Conservation (phyloP, 768 basidiomycete genomes). For the Lentinula sp. region DNA sequence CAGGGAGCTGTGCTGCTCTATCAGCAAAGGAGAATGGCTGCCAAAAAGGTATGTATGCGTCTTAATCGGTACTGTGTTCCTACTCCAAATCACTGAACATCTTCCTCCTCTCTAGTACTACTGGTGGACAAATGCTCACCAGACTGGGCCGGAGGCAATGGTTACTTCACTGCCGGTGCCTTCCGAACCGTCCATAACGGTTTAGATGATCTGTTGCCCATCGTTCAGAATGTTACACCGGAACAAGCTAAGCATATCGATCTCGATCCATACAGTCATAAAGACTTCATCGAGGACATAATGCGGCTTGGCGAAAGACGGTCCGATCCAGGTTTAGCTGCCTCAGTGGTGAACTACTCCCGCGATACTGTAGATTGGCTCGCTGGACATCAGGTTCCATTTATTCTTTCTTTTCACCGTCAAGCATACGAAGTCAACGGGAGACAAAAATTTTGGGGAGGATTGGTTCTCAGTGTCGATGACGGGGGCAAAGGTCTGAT, state of each 20-base stretch:
- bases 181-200: constrained; percentile 60
- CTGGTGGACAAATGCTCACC: constrained; percentile 60
- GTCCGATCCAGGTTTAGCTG: constrained; percentile 44
- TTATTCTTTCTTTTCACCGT: constrained; percentile 54
- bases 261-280: constrained; percentile 49
- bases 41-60: constrained; percentile 31
- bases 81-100: background rate
- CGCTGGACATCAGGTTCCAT: constrained; percentile 41
- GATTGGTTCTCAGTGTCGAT: constrained; percentile 54
- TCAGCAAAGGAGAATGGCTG: constrained; percentile 56
- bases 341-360: constrained; percentile 47
- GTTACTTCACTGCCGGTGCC: constrained; percentile 68
- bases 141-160: constrained; percentile 66
- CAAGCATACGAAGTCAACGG: constrained; percentile 65
- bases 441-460: constrained; percentile 66
- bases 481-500: constrained; percentile 69
- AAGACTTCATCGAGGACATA: constrained; percentile 51
- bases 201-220: constrained; percentile 49
- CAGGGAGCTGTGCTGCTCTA: constrained; percentile 61
- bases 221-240: constrained; percentile 42
- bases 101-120: constrained; percentile 31
- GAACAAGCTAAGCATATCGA: constrained; percentile 43
- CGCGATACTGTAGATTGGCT: constrained; percentile 57
- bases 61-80: background rate
- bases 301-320: constrained; percentile 50